phyloP scores from a whole-genome alignment of 129 eudicot species.

The Lonicera japonica region DNA sequence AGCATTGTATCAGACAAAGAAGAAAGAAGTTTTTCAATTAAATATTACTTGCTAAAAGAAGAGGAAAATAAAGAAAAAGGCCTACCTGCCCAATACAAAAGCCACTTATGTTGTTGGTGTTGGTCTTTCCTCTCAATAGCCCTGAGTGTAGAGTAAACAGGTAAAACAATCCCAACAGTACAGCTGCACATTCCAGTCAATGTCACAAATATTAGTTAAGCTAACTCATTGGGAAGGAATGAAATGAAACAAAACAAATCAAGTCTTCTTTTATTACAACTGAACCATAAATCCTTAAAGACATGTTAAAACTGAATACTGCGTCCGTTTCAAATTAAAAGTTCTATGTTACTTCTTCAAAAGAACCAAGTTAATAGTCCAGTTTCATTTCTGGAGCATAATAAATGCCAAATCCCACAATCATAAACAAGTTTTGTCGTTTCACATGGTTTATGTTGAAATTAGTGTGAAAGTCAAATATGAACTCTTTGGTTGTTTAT shows the following conservation, averaged over 20 bases:
- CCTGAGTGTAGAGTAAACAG: constrained; percentile 12
- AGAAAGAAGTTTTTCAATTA: no score
- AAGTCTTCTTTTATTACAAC: no score
- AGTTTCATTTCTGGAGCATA: not conserved
- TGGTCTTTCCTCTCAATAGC: constrained; percentile 10
- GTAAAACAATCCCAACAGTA: constrained; percentile 15
- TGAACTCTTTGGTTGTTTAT: no score
- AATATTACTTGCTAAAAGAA: not conserved
- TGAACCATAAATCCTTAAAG: no score
- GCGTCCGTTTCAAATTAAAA: no score
- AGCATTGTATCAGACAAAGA: no score
- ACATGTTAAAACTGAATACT: no score
- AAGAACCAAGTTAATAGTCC: not conserved
- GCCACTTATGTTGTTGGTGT: constrained; percentile 16
- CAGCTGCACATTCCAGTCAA: constrained; percentile 3
- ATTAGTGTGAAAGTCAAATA: no score
- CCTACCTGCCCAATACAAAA: constrained; percentile 17
- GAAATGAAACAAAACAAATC: not conserved
- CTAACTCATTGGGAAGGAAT: not conserved
- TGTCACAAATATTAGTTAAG: not conserved
- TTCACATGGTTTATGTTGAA: no score
- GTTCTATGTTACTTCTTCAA: no score
- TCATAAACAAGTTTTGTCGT: no score
- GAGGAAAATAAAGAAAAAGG: not conserved
- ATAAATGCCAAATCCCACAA: no score